Base-by-base conservation (phyloP, 2,329 filamentous ascomycete genomes). In the Pezicula neosporulosa region DNA sequence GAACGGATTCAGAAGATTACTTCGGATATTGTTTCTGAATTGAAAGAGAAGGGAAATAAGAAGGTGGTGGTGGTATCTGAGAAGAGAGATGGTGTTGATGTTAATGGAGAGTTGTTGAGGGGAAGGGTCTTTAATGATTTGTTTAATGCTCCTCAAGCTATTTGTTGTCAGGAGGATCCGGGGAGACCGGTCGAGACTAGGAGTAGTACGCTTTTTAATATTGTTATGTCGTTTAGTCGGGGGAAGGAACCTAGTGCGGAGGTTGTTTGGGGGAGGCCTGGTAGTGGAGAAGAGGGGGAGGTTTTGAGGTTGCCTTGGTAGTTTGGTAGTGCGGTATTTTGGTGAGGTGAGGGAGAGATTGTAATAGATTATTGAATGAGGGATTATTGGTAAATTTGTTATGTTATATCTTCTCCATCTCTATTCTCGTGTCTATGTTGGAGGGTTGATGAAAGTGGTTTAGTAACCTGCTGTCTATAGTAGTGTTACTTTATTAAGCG, bases 131-230 rank as follows among this genome's bases (percentile, higher is more conserved):
- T 72, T 50, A 67, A 64, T 2, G 70, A 72, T 58, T 60, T 60
- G 2, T 65, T 60, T 36, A 70, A 70, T 55, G 57, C 62, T 1
- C 67, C 67, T 1, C 62, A 66, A 49, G 62, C 68, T 1, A 72
- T 72, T 37, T 70, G 66, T 47, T 63, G 65, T 15, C 55, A 63
- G 15, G 63, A 67, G 36, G 65, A 69, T 52, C 55, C 59, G 3
- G 48, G 44, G 5, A 57, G 56, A 1, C 61, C 64, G 36, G 56
- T 61, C 5, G 62, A 64, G 12, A 61, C 56, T 10, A 62, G 66
- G 8, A 66, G 59, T 28, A 66, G 59, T 42, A 64, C 68, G 7
- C 55, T 70, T 30, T 71, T 70, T 47, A 69, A 69, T 24, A 71
- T 71, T 37, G 60, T 69, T 19, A 70, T 68, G 64, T 59, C 63